Evolutionary conservation across 225 moss, liverwort and hornwort genomes (phyloP), one percentile per base, ranked within the genome.

Genomic region (Asterella californica): DNA sequence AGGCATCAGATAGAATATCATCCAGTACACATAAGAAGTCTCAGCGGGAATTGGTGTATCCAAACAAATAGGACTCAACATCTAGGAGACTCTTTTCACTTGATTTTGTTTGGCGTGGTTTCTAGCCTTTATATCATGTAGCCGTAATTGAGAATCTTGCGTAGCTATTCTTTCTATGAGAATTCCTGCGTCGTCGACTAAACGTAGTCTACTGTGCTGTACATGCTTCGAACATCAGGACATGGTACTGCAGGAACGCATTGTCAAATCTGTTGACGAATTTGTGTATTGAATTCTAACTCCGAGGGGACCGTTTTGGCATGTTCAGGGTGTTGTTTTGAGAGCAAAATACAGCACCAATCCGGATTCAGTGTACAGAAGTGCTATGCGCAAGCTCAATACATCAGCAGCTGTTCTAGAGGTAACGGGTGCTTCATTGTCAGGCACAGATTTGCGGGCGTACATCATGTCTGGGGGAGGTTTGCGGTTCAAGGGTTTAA

Each of bases 391-490:
- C 72, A 95, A 87, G 87, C 86, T 99, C 71, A 99, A 99, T 37
- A 89, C 99, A 0, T 95, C 99, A 47, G 99, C 95, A 72, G 80
- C 90, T 17, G 92, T 99, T 68, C 82, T 99, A 79, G 99, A 95
- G 85, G 92, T 95, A 0, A 91, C 95, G 93, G 99, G 99, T 42
- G 99, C 99, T 61, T 95, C 99, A 34, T 81, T 99, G 25, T 89
- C 95, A 57, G 99, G 99, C 45, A 99, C 93, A 37, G 93, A 99
- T 60, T 68, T 99, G 30, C 93, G 99, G 18, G 99, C 99, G n/a
- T 95, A 95, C 77, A 88, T 99, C 54, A 99, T 95, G 99, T 99
- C 99, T 25, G 99, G 99, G 76, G 99, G 99, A 30, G 95, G 93
- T 15, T 72, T 99, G 0, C 88, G 91, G 4, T 74, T 95, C 46